phyloP scores from a whole-genome alignment of 2,329 filamentous ascomycete species.

The Blumeria graminis region DNA sequence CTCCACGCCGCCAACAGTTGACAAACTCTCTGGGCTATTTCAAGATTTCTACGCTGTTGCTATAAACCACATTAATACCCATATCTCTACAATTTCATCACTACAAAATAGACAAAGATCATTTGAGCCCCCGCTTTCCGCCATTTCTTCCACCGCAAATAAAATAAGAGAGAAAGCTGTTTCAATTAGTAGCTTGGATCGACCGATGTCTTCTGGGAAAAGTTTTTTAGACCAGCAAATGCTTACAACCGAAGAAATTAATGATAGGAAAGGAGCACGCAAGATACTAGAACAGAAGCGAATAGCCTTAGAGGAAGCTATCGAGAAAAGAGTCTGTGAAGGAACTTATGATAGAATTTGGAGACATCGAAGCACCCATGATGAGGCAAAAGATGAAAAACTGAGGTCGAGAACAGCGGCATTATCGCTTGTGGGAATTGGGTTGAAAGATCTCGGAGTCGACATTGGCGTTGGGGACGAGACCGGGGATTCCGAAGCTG shows the following conservation, averaged over 20 bases:
- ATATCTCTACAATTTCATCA: constrained; percentile 58
- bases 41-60: constrained; percentile 81
- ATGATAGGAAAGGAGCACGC: constrained; percentile 53
- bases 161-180: constrained; percentile 30
- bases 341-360: constrained; percentile 73
- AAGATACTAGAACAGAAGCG: constrained; percentile 58
- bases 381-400: constrained; percentile 87
- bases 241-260: constrained; percentile 70
- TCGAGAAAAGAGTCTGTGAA: constrained; percentile 69
- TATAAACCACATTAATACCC: constrained; percentile 60
- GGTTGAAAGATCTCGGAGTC: constrained; percentile 60
- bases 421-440: constrained; percentile 73
- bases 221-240: constrained; percentile 45
- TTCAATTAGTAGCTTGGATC: constrained; percentile 28
- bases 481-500: constrained; percentile 29
- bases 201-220: constrained; percentile 16
- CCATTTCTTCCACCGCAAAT: constrained; percentile 30
- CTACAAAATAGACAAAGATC: constrained; percentile 46
- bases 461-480: constrained; percentile 34
- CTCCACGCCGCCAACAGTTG: constrained; percentile 58
- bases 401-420: constrained; percentile 84
- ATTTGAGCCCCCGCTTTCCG: constrained; percentile 27
- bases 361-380: constrained; percentile 72
- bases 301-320: constrained; percentile 60
- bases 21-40: constrained; percentile 63